These are phyloP conservation scores for Fraxinus nigra DNA, from an alignment of 305 asterid genomes.

Conservation along the genomic window DNA sequence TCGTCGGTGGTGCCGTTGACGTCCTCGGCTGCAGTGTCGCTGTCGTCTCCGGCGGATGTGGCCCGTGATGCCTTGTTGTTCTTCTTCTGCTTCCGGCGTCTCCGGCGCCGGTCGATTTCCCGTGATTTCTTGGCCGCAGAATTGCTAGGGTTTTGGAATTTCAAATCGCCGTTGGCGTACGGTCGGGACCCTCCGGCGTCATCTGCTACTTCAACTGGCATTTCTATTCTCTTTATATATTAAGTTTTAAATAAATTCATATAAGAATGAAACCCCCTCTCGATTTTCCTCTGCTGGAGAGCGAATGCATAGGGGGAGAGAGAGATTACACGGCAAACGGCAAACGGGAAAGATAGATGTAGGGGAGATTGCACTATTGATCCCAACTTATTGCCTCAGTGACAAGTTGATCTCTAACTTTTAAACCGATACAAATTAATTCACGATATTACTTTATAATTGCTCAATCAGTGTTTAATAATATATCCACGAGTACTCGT, in stretches of 20 bases:
- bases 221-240: constrained; percentile 9
- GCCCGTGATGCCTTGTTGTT: constrained; percentile 40
- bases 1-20: constrained; percentile 41
- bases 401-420: background rate
- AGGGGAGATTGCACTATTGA: background rate
- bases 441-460: background rate
- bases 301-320: background rate
- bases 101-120: constrained; percentile 74
- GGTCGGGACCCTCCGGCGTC: constrained; percentile 31
- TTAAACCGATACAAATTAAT: background rate
- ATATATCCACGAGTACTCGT: background rate
- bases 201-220: constrained; percentile 67
- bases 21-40: constrained; percentile 52
- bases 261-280: background rate
- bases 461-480: background rate
- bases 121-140: constrained; percentile 56
- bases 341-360: background rate
- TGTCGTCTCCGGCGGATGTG: constrained; percentile 46
- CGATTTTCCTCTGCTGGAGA: background rate
- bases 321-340: background rate
- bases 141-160: constrained; percentile 61
- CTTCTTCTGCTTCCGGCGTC: constrained; percentile 92
- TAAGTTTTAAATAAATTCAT: background rate
- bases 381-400: background rate
- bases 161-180: constrained; percentile 54